These are phyloP conservation scores for Albugo laibachii DNA, from an alignment of 352 stramenopile species.

Conservation along the genomic window DNA sequence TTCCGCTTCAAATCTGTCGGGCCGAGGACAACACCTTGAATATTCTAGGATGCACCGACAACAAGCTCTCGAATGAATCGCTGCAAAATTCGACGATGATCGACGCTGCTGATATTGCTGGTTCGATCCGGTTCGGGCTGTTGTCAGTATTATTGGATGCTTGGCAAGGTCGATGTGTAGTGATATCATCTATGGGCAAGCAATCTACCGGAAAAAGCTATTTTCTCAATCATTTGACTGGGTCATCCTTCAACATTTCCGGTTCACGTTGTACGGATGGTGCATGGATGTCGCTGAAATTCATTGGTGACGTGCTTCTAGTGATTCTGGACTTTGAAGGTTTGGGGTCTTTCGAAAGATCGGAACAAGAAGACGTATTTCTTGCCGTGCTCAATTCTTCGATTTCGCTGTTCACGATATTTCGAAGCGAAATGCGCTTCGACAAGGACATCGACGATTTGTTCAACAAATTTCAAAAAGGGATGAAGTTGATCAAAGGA, in stretches of 20 bases:
- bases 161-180: conserved; percentile 21
- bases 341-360: conserved; percentile 45
- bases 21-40: conserved; percentile 30
- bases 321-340: conserved; percentile 70
- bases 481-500: conserved; percentile 32
- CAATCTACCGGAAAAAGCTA: conserved; percentile 68
- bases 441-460: conserved; percentile 57
- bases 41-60: neutral
- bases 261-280: conserved; percentile 39
- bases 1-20: conserved; percentile 54
- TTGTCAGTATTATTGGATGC: conserved; percentile 19
- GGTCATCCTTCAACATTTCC: conserved; percentile 49
- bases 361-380: conserved; percentile 56
- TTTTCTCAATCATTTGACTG: conserved; percentile 55
- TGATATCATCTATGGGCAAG: conserved; percentile 42
- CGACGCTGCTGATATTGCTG: conserved; percentile 19
- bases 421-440: conserved; percentile 56
- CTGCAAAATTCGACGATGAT: neutral
- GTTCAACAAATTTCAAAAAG: conserved; percentile 49
- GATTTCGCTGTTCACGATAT: conserved; percentile 50
- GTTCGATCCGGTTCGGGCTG: conserved; percentile 22
- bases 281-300: conserved; percentile 33
- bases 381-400: conserved; percentile 49
- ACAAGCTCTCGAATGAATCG: neutral
- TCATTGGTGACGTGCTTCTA: conserved; percentile 24